phyloP scores from a whole-genome alignment of 805 yeast genomes.

The Candida alai region DNA sequence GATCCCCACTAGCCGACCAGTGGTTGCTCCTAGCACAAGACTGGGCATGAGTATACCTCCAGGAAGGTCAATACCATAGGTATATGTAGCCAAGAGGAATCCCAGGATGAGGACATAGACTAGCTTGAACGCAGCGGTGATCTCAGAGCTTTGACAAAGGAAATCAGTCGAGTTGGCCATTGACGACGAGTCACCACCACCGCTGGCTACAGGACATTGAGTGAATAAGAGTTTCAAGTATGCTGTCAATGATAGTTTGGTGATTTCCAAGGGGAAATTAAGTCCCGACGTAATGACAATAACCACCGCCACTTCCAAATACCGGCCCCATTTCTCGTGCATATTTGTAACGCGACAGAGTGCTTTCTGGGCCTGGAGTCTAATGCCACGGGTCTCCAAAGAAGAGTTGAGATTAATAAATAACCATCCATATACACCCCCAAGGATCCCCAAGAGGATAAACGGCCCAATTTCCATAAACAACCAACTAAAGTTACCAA shows the following conservation, averaged over 20 bases:
- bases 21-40: slow-evolving; percentile 55
- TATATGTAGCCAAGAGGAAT: slow-evolving; percentile 56
- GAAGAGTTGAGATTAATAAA: slow-evolving; percentile 47
- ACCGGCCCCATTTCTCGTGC: slow-evolving; percentile 19
- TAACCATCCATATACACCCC: slow-evolving; percentile 62
- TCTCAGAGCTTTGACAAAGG: slow-evolving; percentile 31
- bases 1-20: slow-evolving; percentile 56
- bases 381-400: slow-evolving; percentile 26
- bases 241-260: slow-evolving; percentile 53
- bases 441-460: slow-evolving; percentile 61
- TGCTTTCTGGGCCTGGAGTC: slow-evolving; percentile 21
- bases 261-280: slow-evolving; percentile 52
- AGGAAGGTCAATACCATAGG: slow-evolving; percentile 66
- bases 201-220: slow-evolving; percentile 46
- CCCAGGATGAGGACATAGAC: slow-evolving; percentile 46
- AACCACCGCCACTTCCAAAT: slow-evolving; percentile 47
- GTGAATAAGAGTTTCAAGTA: slow-evolving; percentile 59
- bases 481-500: slow-evolving; percentile 70
- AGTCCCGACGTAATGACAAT: slow-evolving; percentile 50
- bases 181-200: slow-evolving; percentile 2
- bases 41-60: slow-evolving; percentile 69
- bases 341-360: slow-evolving; percentile 20
- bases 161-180: slow-evolving; percentile 24
- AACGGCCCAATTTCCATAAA: slow-evolving; percentile 69
- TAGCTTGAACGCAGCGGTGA: slow-evolving; percentile 23